Conservation (phyloP, 306 rosid species). For the Potentilla sterilis region DNA sequence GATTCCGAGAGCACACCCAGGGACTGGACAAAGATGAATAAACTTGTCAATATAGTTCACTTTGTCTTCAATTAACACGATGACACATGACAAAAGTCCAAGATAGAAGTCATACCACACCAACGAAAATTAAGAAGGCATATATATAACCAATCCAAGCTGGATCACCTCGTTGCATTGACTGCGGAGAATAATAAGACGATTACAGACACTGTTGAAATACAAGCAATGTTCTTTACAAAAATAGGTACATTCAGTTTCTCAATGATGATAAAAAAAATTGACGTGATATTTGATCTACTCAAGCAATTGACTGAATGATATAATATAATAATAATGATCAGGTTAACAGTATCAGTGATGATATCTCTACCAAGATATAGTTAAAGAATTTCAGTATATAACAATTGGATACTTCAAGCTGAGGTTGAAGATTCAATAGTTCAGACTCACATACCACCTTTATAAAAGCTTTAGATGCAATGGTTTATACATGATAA, state of each 20-base stretch:
- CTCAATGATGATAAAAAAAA: constrained; percentile 3
- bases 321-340: neutral
- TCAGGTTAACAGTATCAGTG: neutral
- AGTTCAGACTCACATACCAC: no score
- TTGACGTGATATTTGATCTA: neutral
- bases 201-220: constrained; percentile 18
- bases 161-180: constrained; percentile 88
- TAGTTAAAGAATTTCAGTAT: no score
- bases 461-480: no score
- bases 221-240: constrained; percentile 12
- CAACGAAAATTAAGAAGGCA: constrained; percentile 41
- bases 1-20: constrained; percentile 64
- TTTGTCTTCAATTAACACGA: neutral
- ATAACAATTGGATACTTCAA: no score
- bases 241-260: constrained; percentile 5
- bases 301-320: neutral
- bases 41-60: constrained; percentile 22
- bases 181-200: constrained; percentile 48
- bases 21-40: constrained; percentile 51
- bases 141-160: constrained; percentile 77
- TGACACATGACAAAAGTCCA: constrained; percentile 2
- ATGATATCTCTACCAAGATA: neutral
- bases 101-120: constrained; percentile 28
- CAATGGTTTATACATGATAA: no score
- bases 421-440: no score